Base-by-base conservation (phyloP, 2,329 filamentous ascomycete species). In the Apiospora aurea region DNA sequence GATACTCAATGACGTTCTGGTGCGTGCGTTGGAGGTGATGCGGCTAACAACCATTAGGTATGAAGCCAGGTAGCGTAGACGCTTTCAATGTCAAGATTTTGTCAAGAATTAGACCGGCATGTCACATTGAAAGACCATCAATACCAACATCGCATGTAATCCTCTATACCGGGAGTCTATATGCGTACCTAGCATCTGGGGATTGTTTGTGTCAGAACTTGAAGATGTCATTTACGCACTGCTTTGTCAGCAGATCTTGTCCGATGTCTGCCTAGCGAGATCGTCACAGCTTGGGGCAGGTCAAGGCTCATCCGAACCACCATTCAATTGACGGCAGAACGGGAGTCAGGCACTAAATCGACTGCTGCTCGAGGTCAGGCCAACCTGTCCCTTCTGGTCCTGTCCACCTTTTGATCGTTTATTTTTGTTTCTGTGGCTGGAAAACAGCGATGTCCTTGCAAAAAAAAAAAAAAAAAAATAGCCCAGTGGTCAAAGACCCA, bases 241-340 rank as follows among this genome's bases (percentile, higher is more conserved):
- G 57, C 57, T 64, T 64, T 64, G 57, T 64, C 57, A 64, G 57
- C 57, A 64, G 34, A 41, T n/a, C 57, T 61, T 57, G 29, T 21
- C 29, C n/a, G 34, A 29, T 57, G 57, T 11, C 34, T 64, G 34
- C 57, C 34, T 64, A 41, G 29, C 34, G 29, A 41, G 57, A 64
- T 41, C 57, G 34, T 64, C 34, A 64, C 34, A 38, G 57, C 57
- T 24, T 64, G 29, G 57, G 34, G 57, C 57, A 41, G 18, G 5
- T 38, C 34, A 38, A 8, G 34, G 34, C 34, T 41, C 57, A 64
- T 64, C 57, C 38, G 57, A 64, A 64, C 57, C 57, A 41, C 57
- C 18, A 41, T 41, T 41, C 57, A 41, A 41, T 43, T 43, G 41
- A 13, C 41, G 2, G 41, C 13, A 38, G 34, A 38, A 38, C 53